These are phyloP conservation scores for Aspergillus amoenus DNA, from an alignment of 2,329 filamentous ascomycete species.

Conservation along the genomic window DNA sequence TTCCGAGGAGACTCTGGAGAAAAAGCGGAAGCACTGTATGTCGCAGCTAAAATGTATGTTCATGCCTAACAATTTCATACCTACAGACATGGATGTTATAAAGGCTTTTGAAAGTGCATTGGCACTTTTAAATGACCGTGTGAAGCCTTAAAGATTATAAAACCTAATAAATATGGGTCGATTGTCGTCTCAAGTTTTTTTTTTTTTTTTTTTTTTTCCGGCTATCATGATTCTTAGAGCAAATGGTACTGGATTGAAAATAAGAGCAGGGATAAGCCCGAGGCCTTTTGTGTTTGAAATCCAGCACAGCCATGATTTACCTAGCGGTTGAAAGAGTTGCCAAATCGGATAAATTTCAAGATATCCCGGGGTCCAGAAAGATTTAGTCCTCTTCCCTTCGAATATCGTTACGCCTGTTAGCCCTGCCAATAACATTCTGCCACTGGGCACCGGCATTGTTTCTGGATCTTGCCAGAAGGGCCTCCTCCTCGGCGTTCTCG, in stretches of 20 bases:
- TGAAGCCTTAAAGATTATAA: slow-evolving; percentile 16
- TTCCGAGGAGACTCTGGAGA: slow-evolving; percentile 67
- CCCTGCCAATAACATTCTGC: slow-evolving; percentile 75
- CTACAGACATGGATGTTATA: slow-evolving; percentile 44
- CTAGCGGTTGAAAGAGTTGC: neutral
- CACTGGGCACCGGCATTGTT: slow-evolving; percentile 81
- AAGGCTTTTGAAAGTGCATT: slow-evolving; percentile 50
- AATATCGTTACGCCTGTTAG: slow-evolving; percentile 22
- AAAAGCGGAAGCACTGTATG: slow-evolving; percentile 80
- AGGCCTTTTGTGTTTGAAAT: neutral
- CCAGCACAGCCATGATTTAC: neutral
- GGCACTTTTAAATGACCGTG: slow-evolving; percentile 40
- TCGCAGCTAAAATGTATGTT: neutral
- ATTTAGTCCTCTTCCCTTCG: neutral
- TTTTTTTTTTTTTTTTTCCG: too few species aligned
- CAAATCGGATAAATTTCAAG: neutral
- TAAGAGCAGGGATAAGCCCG: neutral
- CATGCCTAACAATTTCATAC: slow-evolving; percentile 13
- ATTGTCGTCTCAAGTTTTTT: neutral
- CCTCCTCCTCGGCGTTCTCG: slow-evolving; percentile 90
- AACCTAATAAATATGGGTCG: neutral
- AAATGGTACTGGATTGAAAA: neutral
- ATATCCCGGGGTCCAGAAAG: neutral
- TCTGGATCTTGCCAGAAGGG: slow-evolving; percentile 78
- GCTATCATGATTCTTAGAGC: neutral